Percentiles rank a stretch among this genome's conserved stretches.
phyloP scores from a whole-genome alignment of 108 stramenopile species.

The Mayamaea pseudoterrestris region DNA sequence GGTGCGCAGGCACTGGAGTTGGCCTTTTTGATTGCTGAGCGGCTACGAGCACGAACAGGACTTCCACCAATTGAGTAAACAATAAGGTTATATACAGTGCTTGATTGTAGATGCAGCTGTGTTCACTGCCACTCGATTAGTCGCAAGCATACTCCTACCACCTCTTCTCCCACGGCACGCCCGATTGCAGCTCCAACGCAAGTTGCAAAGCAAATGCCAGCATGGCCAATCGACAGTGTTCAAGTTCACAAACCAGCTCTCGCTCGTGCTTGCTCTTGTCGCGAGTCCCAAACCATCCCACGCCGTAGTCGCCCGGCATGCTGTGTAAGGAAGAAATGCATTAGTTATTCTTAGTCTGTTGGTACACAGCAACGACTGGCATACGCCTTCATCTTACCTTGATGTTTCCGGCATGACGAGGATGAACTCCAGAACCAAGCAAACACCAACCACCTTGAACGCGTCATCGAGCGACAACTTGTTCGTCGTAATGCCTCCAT shows the following conservation, averaged over 20 bases:
- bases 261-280: slow-evolving; percentile 29
- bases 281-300: slow-evolving; percentile 26
- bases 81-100: no score
- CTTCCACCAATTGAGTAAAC: slow-evolving; percentile 69
- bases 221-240: slow-evolving; percentile 47
- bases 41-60: slow-evolving; percentile 83
- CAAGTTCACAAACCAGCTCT: slow-evolving; percentile 22
- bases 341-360: no score
- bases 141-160: no score
- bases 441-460: slow-evolving; percentile 16
- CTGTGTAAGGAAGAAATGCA: no score
- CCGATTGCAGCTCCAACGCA: slow-evolving; percentile 1
- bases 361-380: no score
- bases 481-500: background rate
- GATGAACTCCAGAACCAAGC: slow-evolving; percentile 24
- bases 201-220: slow-evolving; percentile 9
- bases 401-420: slow-evolving; percentile 19
- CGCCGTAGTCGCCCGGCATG: slow-evolving; percentile 32
- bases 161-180: slow-evolving; percentile 5
- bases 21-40: slow-evolving; percentile 93
- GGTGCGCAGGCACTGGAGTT: slow-evolving; percentile 96
- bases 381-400: no score
- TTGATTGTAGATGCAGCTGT: no score
- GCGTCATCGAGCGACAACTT: slow-evolving; percentile 4
- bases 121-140: no score